Conservation (phyloP, 768 basidiomycete genomes). For the Lactifluus hygrophoroides region DNA sequence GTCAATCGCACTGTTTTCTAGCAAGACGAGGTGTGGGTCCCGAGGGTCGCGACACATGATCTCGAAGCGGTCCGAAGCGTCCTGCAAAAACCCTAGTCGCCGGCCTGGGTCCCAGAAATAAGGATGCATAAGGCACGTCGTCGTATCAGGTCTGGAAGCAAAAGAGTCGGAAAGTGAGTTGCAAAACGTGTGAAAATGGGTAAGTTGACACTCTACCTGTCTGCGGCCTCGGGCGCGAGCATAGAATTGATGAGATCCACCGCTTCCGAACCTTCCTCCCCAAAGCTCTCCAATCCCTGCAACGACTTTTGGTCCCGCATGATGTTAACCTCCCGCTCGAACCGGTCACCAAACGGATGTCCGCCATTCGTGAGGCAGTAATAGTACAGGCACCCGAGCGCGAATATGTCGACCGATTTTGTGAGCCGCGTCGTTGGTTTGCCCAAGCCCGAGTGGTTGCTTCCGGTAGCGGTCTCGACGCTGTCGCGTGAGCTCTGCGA, state of each 20-base stretch:
- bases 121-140: constrained; percentile 81
- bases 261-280: constrained; percentile 92
- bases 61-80: constrained; percentile 95
- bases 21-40: constrained; percentile 59
- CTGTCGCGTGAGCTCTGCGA: constrained; percentile 63
- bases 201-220: constrained; percentile 48
- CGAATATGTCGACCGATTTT: constrained; percentile 94
- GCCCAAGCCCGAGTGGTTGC: constrained; percentile 28
- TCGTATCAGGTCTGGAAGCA: constrained; percentile 63
- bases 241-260: constrained; percentile 70
- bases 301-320: constrained; percentile 70
- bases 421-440: constrained; percentile 63
- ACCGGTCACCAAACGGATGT: constrained; percentile 92
- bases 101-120: constrained; percentile 93
- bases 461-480: constrained; percentile 40
- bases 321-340: constrained; percentile 92
- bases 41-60: constrained; percentile 93
- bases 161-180: neutral
- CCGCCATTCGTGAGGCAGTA: constrained; percentile 83
- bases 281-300: constrained; percentile 65
- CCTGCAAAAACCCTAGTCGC: constrained; percentile 89
- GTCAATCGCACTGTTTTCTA: constrained; percentile 59
- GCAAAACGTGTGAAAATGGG: too few species aligned
- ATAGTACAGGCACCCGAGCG: constrained; percentile 91
- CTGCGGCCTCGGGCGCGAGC: constrained; percentile 66